Conservation (phyloP, 1,284 basidiomycete species). For the Cutaneotrichosporon dermatis region DNA sequence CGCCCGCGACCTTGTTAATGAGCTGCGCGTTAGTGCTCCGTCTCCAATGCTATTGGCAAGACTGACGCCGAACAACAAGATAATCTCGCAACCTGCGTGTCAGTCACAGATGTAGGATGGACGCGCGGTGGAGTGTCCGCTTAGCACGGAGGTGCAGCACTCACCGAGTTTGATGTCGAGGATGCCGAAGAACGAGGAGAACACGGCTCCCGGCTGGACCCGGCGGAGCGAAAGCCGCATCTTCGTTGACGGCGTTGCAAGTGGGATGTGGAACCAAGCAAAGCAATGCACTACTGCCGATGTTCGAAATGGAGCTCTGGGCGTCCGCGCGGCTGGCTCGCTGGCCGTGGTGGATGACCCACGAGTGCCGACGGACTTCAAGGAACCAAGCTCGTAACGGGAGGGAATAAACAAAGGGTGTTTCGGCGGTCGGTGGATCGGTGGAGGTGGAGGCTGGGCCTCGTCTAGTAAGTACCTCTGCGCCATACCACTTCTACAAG, state of each 20-base stretch:
- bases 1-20: slow-evolving; percentile 95
- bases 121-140: neutral
- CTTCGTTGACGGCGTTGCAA: neutral
- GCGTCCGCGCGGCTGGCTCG: no score
- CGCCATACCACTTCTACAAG: no score
- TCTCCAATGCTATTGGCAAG: neutral
- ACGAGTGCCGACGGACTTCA: no score
- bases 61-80: slow-evolving; percentile 77
- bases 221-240: slow-evolving; percentile 36
- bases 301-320: no score
- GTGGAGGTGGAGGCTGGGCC: no score
- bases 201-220: slow-evolving; percentile 47
- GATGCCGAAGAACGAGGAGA: slow-evolving; percentile 73
- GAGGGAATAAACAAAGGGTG: no score
- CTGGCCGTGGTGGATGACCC: no score
- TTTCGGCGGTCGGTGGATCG: no score
- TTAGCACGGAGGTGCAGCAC: slow-evolving; percentile 11
- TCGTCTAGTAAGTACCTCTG: no score
- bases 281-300: no score
- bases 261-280: no score
- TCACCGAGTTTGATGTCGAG: slow-evolving; percentile 81
- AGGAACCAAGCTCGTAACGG: no score
- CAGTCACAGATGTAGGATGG: neutral
- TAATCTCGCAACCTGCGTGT: slow-evolving; percentile 61
- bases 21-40: slow-evolving; percentile 54